Conservation (phyloP, 345 rosid genomes). For the Aurinia saxatilis region DNA sequence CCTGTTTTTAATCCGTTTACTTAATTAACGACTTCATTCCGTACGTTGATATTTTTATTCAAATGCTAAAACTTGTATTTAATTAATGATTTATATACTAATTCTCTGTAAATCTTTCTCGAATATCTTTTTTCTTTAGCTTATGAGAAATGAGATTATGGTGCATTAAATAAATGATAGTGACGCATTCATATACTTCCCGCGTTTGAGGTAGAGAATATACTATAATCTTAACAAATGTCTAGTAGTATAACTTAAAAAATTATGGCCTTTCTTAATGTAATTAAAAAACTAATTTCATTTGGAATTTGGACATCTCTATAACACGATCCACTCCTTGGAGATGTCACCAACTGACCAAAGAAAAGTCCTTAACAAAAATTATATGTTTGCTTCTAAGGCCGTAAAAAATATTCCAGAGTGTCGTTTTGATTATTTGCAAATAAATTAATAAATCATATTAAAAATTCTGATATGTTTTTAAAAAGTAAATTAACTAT, state of each 20-base stretch:
- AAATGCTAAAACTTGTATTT: no score
- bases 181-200: neutral
- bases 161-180: neutral
- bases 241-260: no score
- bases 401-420: no score
- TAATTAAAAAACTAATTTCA: neutral
- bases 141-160: neutral
- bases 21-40: no score
- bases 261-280: neutral
- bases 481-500: no score
- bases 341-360: neutral
- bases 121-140: neutral
- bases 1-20: no score
- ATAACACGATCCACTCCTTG: neutral
- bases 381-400: no score
- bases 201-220: neutral
- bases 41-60: no score
- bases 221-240: neutral
- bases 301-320: neutral
- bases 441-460: no score
- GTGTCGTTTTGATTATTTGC: no score
- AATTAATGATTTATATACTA: no score
- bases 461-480: no score
- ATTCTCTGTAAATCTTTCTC: neutral
- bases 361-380: neutral